These are phyloP conservation scores for Solanum lignicaule DNA, from an alignment of 257 asterid species.

Conservation along the genomic window DNA sequence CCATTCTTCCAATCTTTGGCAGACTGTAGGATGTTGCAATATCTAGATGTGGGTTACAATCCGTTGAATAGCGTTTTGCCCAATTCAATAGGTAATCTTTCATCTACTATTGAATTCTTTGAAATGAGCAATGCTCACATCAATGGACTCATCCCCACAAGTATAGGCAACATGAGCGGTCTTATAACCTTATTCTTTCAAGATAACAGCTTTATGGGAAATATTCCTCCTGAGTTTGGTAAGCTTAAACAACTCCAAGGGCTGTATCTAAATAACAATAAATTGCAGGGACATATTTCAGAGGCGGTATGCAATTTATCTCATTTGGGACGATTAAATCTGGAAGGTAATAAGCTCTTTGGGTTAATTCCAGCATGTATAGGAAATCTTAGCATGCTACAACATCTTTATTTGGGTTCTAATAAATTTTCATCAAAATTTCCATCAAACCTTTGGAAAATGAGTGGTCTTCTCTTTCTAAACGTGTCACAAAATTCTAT, in stretches of 20 bases:
- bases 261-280: constrained; percentile 5
- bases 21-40: constrained; percentile 15
- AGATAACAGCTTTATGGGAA: constrained; percentile 16
- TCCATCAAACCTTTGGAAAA: constrained; percentile 22
- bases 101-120: constrained; percentile 14
- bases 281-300: constrained; percentile 11
- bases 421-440: constrained; percentile 20
- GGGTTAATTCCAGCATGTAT: constrained; percentile 21
- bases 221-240: constrained; percentile 15
- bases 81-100: constrained; percentile 15
- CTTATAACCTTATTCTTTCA: background rate
- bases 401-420: constrained; percentile 8
- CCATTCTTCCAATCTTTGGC: constrained; percentile 16
- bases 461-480: constrained; percentile 9
- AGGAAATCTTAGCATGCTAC: constrained; percentile 18
- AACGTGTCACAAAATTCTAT: constrained; percentile 15
- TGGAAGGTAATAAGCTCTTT: constrained; percentile 9
- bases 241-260: constrained; percentile 14
- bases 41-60: constrained; percentile 10
- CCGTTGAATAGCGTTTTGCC: constrained; percentile 13
- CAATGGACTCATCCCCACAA: constrained; percentile 15
- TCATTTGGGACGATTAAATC: constrained; percentile 6
- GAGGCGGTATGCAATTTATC: constrained; percentile 6
- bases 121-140: constrained; percentile 1
- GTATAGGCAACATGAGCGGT: constrained; percentile 28